A percentile compares a stretch with the other conserved stretches of the same genome.
phyloP scores from a whole-genome alignment of 139 green algal species.

The Pycnococcus provasolii region DNA sequence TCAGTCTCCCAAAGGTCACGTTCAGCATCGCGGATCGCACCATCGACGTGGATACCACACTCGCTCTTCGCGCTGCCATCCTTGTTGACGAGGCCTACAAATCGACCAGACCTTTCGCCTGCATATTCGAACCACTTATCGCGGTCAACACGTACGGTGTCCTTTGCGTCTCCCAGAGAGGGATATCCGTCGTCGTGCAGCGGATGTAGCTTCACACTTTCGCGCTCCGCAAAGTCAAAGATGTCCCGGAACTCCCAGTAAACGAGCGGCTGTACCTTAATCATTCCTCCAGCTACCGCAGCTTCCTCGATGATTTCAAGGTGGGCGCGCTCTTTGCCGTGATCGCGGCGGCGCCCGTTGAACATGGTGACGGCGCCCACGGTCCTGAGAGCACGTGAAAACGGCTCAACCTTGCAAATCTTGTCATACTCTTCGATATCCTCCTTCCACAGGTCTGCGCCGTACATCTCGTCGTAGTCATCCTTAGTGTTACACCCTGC shows the following conservation, averaged over 20 bases:
- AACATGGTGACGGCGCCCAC: conserved; percentile 40
- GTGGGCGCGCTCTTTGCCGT: conserved; percentile 41
- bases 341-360: conserved; percentile 42
- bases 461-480: conserved; percentile 35
- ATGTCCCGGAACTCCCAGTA: conserved; percentile 47
- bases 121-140: conserved; percentile 51
- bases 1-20: conserved; percentile 16
- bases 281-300: conserved; percentile 17
- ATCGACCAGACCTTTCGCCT: conserved; percentile 43
- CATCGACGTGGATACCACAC: conserved; percentile 39
- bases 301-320: conserved; percentile 25
- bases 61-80: conserved; percentile 47
- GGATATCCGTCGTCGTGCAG: conserved; percentile 44
- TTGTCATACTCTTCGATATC: conserved; percentile 53
- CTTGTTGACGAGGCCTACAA: conserved; percentile 40
- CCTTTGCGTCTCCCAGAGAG: conserved; percentile 43
- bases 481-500: conserved; percentile 23
- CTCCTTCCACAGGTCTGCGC: conserved; percentile 18
- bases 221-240: conserved; percentile 35
- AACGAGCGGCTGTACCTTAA: conserved; percentile 39
- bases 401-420: conserved; percentile 56
- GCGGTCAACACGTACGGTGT: conserved; percentile 34
- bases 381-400: conserved; percentile 35
- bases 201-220: conserved; percentile 30
- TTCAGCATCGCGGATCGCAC: conserved; percentile 9